A percentile compares a stretch with the other conserved stretches of the same genome.
These are phyloP conservation scores for Hericium alpestre DNA, from an alignment of 768 basidiomycete species.

Conservation along the genomic window DNA sequence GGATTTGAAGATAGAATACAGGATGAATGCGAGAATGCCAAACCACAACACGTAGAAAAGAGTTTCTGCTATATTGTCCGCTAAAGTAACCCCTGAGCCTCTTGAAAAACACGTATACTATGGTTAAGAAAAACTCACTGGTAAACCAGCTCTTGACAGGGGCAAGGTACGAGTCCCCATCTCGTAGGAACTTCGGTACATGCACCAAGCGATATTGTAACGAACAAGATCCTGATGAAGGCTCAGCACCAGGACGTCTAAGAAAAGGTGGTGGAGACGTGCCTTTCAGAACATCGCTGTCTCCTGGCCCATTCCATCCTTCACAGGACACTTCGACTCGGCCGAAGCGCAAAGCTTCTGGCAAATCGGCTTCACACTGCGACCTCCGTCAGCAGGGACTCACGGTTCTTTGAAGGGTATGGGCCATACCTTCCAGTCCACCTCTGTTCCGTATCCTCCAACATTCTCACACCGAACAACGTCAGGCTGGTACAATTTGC, in stretches of 20 bases:
- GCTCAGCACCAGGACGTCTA: neutral
- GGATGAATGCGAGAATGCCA: neutral
- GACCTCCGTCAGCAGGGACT: neutral
- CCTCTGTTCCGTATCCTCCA: constrained; percentile 65
- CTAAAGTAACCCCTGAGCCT: neutral
- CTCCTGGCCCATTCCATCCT: constrained; percentile 78
- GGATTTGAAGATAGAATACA: neutral
- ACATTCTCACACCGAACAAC: constrained; percentile 77
- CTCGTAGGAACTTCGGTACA: constrained; percentile 33
- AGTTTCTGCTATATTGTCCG: neutral
- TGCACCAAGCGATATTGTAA: constrained; percentile 75
- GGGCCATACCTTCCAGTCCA: constrained; percentile 75
- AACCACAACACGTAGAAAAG: neutral
- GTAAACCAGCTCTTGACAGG: constrained; percentile 1
- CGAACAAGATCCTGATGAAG: constrained; percentile 64
- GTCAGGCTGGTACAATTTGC: constrained; percentile 68
- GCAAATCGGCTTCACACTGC: constrained; percentile 86
- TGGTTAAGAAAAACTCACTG: constrained; percentile 9
- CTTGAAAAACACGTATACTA: too few relatives aligned
- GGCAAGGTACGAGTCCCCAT: constrained; percentile 8
- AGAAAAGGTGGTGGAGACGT: constrained; percentile 2
- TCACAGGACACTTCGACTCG: constrained; percentile 83
- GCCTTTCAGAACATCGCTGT: constrained; percentile 82
- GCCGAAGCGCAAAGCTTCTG: constrained; percentile 72
- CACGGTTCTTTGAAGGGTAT: neutral